Percentiles rank a stretch among this genome's conserved stretches.
These are phyloP conservation scores for Penicillium verhagenii DNA, from an alignment of 495 filamentous ascomycete genomes.

Conservation along the genomic window DNA sequence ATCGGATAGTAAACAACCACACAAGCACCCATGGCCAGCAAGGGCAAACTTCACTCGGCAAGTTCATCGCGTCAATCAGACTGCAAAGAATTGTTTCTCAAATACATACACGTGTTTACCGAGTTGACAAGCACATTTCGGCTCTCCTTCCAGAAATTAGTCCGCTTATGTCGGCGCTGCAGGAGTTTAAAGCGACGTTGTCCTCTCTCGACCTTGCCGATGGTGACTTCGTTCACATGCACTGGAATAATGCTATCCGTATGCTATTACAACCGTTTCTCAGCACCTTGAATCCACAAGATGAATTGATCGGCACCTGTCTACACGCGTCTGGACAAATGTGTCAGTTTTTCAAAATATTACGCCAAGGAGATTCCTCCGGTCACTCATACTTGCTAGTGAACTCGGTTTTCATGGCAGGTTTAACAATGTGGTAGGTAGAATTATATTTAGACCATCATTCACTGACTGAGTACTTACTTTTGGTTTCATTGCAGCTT, in stretches of 20 bases:
- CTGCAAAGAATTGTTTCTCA: conserved; percentile 39
- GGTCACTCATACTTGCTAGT: conserved; percentile 42
- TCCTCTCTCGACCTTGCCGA: conserved; percentile 25
- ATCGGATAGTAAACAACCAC: neutral
- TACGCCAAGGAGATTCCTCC: conserved; percentile 38
- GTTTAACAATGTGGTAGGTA: conserved; percentile 37
- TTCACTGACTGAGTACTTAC: conserved; percentile 5
- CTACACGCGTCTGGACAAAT: conserved; percentile 37
- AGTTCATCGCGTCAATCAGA: conserved; percentile 33
- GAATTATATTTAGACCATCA: neutral
- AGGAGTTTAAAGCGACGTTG: conserved; percentile 31
- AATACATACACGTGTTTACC: conserved; percentile 40
- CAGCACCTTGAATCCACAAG: conserved; percentile 26
- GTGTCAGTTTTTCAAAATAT: conserved; percentile 42
- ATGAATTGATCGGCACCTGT: conserved; percentile 30
- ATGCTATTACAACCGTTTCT: conserved; percentile 44
- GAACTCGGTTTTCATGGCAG: conserved; percentile 43
- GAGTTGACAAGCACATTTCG: conserved; percentile 32
- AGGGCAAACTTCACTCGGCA: conserved; percentile 9
- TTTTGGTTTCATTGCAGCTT: conserved; percentile 11
- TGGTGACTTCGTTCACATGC: conserved; percentile 39
- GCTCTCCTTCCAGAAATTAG: conserved; percentile 28
- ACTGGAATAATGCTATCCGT: conserved; percentile 41
- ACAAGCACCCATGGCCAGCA: neutral
- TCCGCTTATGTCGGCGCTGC: conserved; percentile 28